Evolutionary conservation across 805 yeast species (phyloP).

Genomic region (Lipomyces chichibuensis): DNA sequence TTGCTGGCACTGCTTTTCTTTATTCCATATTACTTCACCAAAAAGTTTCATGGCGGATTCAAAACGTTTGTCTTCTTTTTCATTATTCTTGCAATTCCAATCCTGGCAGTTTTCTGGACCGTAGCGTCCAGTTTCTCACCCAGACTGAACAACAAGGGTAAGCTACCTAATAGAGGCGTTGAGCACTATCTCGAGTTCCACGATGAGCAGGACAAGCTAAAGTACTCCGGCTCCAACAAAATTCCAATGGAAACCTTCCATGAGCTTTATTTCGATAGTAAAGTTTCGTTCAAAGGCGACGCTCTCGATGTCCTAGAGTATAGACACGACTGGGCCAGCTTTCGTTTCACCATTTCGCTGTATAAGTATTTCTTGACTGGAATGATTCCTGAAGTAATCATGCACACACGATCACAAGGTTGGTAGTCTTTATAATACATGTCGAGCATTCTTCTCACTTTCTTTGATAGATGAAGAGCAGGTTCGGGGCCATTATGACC

Average conservation of each 20-base stretch:
- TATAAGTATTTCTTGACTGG: conserved; percentile 82
- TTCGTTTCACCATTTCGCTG: conserved; percentile 73
- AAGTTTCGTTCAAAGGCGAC: conserved; percentile 87
- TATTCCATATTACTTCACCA: conserved; percentile 65
- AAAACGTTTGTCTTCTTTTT: conserved; percentile 66
- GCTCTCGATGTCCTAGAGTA: conserved; percentile 79
- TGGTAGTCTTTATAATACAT: background rate
- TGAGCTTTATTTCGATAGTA: conserved; percentile 79
- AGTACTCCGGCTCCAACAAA: conserved; percentile 72
- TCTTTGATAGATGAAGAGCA: conserved; percentile 76
- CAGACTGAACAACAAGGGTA: conserved; percentile 74
- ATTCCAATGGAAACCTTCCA: conserved; percentile 93
- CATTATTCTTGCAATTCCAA: conserved; percentile 62
- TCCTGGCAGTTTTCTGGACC: conserved; percentile 83
- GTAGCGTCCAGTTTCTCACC: conserved; percentile 76
- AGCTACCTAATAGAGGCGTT: conserved; percentile 74
- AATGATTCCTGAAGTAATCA: conserved; percentile 87
- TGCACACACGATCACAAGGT: conserved; percentile 83
- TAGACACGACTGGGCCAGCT: conserved; percentile 89
- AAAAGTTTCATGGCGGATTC: conserved; percentile 67
- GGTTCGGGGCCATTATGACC: conserved; percentile 92
- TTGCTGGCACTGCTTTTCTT: conserved; percentile 55
- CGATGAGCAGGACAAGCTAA: conserved; percentile 64
- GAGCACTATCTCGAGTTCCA: conserved; percentile 82
- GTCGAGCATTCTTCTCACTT: background rate